Conservation (phyloP, 768 basidiomycete genomes). For the Tulasnella sp. region DNA sequence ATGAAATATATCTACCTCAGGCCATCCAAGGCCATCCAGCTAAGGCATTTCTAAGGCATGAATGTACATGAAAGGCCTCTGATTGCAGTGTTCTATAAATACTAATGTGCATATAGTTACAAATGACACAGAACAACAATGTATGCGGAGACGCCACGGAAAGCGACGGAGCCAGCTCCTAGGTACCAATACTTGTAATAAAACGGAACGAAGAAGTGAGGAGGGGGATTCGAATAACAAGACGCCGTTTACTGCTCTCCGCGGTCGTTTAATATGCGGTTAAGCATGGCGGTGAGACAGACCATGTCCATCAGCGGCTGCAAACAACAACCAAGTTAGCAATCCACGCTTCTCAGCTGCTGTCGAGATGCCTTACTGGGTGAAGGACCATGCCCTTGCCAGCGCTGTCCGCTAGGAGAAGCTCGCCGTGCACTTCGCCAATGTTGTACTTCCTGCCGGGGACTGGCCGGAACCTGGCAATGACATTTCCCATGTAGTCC, state of each 20-base stretch:
- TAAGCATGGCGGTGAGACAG: slow-evolving; percentile 76
- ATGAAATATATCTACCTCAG: background rate
- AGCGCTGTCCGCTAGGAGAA: slow-evolving; percentile 71
- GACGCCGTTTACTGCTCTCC: background rate
- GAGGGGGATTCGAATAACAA: background rate
- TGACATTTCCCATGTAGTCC: slow-evolving; percentile 47
- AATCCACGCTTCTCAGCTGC: background rate
- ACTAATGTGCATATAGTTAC: slow-evolving; percentile 3
- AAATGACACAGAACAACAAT: background rate
- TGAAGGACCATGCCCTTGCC: slow-evolving; percentile 62
- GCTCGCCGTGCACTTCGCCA: slow-evolving; percentile 69
- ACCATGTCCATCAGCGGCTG: slow-evolving; percentile 80
- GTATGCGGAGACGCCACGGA: background rate
- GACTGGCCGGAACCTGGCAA: slow-evolving; percentile 74
- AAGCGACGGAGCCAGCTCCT: background rate
- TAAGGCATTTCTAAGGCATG: background rate
- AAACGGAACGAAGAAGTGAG: background rate
- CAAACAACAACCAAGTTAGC: slow-evolving; percentile 16
- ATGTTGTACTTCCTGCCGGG: slow-evolving; percentile 73
- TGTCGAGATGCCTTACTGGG: slow-evolving; percentile 38
- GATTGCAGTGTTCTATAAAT: slow-evolving; percentile 2
- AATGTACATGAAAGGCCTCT: background rate
- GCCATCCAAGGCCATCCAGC: background rate
- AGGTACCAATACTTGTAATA: background rate
- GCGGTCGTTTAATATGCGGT: slow-evolving; percentile 37